Percentiles rank a stretch among this genome's conserved stretches.
Conservation (phyloP, 805 yeast species). For the Myxozyma sirexii region DNA sequence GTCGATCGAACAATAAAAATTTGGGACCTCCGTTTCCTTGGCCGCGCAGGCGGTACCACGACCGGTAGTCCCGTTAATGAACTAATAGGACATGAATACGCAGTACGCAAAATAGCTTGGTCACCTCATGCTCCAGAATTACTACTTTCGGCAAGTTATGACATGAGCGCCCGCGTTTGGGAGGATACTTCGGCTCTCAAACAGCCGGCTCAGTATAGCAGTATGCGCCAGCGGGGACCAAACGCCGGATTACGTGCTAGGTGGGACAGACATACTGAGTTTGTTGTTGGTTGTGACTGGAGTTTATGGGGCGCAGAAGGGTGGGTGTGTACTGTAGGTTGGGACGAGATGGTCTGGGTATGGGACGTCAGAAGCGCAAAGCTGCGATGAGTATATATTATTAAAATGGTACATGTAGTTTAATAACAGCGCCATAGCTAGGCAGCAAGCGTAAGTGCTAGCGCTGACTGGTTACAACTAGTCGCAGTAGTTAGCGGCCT, state of each 20-base stretch:
- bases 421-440: too few species aligned
- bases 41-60: slow-evolving; percentile 39
- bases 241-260: slow-evolving; percentile 58
- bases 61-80: slow-evolving; percentile 65
- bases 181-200: slow-evolving; percentile 65
- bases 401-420: too few species aligned
- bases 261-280: slow-evolving; percentile 77
- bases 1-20: slow-evolving; percentile 81
- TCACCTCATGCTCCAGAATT: slow-evolving; percentile 80
- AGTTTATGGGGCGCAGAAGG: slow-evolving; percentile 96
- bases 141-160: slow-evolving; percentile 79
- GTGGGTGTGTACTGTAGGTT: slow-evolving; percentile 91
- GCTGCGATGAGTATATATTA: too few species aligned
- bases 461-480: neutral
- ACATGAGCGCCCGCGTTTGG: slow-evolving; percentile 92
- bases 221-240: slow-evolving; percentile 50
- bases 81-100: slow-evolving; percentile 83
- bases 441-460: too few species aligned
- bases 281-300: slow-evolving; percentile 93
- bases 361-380: slow-evolving; percentile 65
- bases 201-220: slow-evolving; percentile 44
- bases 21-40: slow-evolving; percentile 80
- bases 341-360: slow-evolving; percentile 93
- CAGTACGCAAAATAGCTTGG: slow-evolving; percentile 82
- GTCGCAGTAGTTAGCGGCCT: too few species aligned